Percentiles rank a stretch among this genome's conserved stretches.
Evolutionary conservation across 116 monocot genomes (phyloP).

Genomic region (Iris pallida): DNA sequence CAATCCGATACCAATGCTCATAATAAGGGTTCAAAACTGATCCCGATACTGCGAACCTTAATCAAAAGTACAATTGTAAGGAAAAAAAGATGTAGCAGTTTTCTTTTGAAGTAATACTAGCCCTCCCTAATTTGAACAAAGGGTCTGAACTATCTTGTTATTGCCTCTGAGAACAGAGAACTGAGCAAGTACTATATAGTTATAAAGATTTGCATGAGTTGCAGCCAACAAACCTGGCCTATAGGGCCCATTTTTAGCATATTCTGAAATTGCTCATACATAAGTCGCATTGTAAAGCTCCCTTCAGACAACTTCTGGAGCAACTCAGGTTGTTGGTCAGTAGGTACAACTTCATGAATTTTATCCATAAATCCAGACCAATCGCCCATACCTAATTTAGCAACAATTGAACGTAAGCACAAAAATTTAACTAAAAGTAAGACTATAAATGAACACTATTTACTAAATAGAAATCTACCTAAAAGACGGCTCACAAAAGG

Average conservation of each 20-base stretch:
- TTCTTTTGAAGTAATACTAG: too few relatives aligned
- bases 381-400: constrained; percentile 78
- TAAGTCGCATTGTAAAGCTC: constrained; percentile 78
- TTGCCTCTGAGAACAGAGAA: too few relatives aligned
- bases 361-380: constrained; percentile 99
- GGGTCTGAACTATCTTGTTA: too few relatives aligned
- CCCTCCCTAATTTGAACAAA: too few relatives aligned
- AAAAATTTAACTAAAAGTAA: neutral
- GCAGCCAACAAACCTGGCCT: constrained; percentile 45
- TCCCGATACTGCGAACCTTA: too few relatives aligned
- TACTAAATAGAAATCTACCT: constrained; percentile 44
- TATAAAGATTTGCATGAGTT: neutral
- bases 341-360: constrained; percentile 97
- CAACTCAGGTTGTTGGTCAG: constrained; percentile 96
- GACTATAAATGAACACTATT: neutral
- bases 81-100: too few relatives aligned
- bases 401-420: neutral
- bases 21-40: too few relatives aligned
- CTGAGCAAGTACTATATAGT: too few relatives aligned
- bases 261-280: constrained; percentile 95
- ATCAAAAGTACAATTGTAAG: too few relatives aligned
- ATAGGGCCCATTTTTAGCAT: constrained; percentile 96
- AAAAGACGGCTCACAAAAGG: constrained; percentile 97
- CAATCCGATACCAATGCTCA: too few relatives aligned
- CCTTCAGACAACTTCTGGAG: constrained; percentile 89